These are phyloP conservation scores for Dendrobium nobile DNA, from an alignment of 106 monocot species.

Conservation along the genomic window DNA sequence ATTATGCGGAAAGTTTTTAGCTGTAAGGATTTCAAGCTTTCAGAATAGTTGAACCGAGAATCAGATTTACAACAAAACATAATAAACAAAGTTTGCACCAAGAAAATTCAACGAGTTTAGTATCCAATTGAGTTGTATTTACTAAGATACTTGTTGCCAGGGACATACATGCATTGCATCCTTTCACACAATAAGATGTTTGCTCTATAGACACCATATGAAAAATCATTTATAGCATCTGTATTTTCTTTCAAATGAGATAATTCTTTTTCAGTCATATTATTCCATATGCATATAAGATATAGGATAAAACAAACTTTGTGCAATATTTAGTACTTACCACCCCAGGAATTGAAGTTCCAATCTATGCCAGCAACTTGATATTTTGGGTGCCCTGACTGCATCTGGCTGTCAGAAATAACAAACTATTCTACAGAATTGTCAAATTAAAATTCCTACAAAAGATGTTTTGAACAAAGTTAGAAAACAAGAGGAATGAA, in stretches of 20 bases:
- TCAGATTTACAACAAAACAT: background rate
- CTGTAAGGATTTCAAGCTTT: background rate
- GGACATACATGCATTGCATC: background rate
- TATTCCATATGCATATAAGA: background rate
- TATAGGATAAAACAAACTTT: background rate
- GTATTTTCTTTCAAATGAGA: background rate
- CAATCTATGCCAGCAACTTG: conserved; percentile 86
- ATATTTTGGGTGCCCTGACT: conserved; percentile 13
- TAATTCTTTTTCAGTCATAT: background rate
- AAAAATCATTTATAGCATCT: background rate
- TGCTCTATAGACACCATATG: background rate
- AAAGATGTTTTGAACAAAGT: background rate
- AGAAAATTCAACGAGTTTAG: background rate
- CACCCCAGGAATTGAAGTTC: conserved; percentile 97
- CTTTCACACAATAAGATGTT: background rate
- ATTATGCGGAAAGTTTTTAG: background rate
- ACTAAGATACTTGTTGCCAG: background rate
- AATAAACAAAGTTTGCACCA: background rate
- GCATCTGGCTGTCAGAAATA: conserved; percentile 28
- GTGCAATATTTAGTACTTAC: conserved; percentile 26
- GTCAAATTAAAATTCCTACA: conserved; percentile 1
- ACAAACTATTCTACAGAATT: conserved; percentile 59
- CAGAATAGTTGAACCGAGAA: background rate
- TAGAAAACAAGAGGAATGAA: background rate
- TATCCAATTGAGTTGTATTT: background rate